phyloP scores from a whole-genome alignment of 805 yeast species.

The Candida xyloterini region DNA sequence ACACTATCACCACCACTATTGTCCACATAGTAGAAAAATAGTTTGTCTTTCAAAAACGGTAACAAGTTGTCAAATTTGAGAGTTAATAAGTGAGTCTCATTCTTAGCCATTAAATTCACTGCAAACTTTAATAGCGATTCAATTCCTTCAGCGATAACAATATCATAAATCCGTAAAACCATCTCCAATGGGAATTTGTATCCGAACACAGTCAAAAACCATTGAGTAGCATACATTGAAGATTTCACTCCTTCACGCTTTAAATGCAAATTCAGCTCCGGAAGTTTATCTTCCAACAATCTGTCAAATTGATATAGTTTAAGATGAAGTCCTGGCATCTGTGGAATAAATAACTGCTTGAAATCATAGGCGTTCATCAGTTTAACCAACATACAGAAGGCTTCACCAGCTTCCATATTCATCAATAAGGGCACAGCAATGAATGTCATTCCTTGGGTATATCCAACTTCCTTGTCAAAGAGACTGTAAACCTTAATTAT shows the following conservation, averaged over 20 bases:
- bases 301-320: constrained; percentile 89
- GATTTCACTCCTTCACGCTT: constrained; percentile 83
- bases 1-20: constrained; percentile 20
- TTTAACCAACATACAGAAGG: constrained; percentile 75
- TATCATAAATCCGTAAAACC: constrained; percentile 83
- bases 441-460: constrained; percentile 98
- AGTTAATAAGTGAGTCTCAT: constrained; percentile 53
- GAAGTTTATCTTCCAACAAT: constrained; percentile 71
- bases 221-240: constrained; percentile 96
- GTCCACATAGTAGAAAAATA: constrained; percentile 68
- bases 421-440: constrained; percentile 80
- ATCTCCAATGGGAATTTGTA: constrained; percentile 90
- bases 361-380: constrained; percentile 85
- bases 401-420: constrained; percentile 78
- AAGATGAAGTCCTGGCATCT: constrained; percentile 90
- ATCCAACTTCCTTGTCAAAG: constrained; percentile 91
- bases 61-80: constrained; percentile 75
- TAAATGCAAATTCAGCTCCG: constrained; percentile 71
- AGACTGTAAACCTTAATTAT: constrained; percentile 82
- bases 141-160: constrained; percentile 85
- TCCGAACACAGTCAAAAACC: constrained; percentile 94
- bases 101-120: constrained; percentile 70
- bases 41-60: constrained; percentile 71
- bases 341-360: constrained; percentile 74
- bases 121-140: constrained; percentile 86